Conservation (phyloP, 176 grass and related monocot genomes). For the Oryza punctata region DNA sequence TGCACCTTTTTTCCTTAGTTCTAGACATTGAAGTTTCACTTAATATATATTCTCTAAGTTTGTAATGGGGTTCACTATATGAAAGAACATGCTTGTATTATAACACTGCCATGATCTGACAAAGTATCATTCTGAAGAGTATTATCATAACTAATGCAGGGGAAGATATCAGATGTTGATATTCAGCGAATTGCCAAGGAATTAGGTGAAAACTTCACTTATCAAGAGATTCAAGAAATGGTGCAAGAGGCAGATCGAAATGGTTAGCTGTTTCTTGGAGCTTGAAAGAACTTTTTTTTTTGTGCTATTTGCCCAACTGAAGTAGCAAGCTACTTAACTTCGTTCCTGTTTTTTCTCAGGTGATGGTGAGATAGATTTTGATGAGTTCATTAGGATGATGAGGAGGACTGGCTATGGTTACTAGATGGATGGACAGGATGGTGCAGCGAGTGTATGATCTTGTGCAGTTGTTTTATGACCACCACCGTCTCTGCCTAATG, state of each 20-base stretch:
- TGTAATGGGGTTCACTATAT: background rate
- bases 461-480: constrained; percentile 23
- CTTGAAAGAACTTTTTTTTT: background rate
- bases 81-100: background rate
- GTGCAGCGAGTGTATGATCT: background rate
- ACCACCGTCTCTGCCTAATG: background rate
- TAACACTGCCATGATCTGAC: background rate
- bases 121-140: background rate
- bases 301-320: background rate
- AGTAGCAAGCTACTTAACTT: background rate
- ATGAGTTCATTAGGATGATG: constrained; percentile 85
- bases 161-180: constrained; percentile 82
- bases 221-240: constrained; percentile 89
- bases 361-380: constrained; percentile 79
- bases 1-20: background rate
- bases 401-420: constrained; percentile 66
- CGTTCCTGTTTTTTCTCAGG: constrained; percentile 40
- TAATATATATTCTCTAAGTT: background rate
- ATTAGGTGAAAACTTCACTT: constrained; percentile 78
- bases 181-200: constrained; percentile 83
- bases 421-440: constrained; percentile 25
- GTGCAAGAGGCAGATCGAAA: constrained; percentile 78
- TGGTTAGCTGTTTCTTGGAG: constrained; percentile 28
- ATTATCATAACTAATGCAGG: constrained; percentile 47
- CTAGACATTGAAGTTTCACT: background rate